Evolutionary conservation across 495 filamentous ascomycete genomes (phyloP).

Genomic region (Podospora conica): DNA sequence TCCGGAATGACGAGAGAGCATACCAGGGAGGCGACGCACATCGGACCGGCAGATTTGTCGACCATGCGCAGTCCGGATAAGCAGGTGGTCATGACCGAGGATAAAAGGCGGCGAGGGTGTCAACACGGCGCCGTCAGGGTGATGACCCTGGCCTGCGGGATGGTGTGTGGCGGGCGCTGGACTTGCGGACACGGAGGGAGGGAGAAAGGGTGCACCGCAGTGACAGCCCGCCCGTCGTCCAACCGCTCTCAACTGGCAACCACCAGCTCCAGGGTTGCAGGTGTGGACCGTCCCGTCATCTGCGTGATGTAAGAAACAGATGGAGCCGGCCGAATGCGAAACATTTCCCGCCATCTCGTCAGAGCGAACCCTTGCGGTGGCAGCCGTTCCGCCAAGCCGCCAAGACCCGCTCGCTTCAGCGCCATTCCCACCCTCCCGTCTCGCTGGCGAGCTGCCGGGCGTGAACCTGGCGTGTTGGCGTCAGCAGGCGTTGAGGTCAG

Average conservation of each 20-base stretch:
- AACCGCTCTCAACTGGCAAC: background rate
- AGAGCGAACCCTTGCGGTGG: constrained; percentile 6
- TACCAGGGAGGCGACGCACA: background rate
- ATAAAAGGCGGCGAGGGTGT: background rate
- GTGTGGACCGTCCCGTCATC: constrained; percentile 19
- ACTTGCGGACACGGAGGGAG: background rate
- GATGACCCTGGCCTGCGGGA: background rate
- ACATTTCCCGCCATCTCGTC: constrained; percentile 15
- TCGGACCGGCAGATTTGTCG: background rate
- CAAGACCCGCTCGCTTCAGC: constrained; percentile 11
- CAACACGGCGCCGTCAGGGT: background rate
- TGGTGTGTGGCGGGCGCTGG: background rate
- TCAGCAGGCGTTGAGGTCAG: constrained; percentile 6
- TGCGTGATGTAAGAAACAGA: constrained; percentile 17
- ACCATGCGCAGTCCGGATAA: no score
- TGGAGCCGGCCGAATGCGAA: constrained; percentile 18
- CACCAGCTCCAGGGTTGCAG: constrained; percentile 11
- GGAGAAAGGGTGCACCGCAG: background rate
- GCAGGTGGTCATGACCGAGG: background rate
- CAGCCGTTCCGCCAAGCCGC: background rate
- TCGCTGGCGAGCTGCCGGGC: background rate
- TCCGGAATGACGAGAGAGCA: no score
- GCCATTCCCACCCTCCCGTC: background rate
- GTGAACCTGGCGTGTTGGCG: background rate
- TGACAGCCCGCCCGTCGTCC: background rate